phyloP scores from a whole-genome alignment of 331 rosid species.

The Phaseolus coccineus region DNA sequence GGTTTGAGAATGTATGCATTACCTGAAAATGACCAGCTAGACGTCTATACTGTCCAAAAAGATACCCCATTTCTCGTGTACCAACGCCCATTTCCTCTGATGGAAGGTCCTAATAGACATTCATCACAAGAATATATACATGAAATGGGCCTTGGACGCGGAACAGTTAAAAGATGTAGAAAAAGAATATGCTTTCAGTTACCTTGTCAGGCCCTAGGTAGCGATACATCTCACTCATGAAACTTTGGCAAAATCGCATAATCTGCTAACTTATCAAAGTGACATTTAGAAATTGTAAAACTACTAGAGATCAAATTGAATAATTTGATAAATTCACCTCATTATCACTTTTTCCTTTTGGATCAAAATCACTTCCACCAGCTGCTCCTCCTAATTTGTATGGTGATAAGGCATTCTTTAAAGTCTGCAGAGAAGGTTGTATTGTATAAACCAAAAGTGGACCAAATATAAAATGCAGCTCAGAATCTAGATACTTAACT shows the following conservation, averaged over 20 bases:
- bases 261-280: constrained; percentile 63
- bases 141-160: constrained; percentile 25
- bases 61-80: constrained; percentile 99
- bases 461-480: constrained; percentile 46
- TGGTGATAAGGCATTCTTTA: constrained; percentile 96
- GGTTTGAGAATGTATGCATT: constrained; percentile 37
- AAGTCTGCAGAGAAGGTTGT: constrained; percentile 66
- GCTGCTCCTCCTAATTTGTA: constrained; percentile 99
- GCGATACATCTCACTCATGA: constrained; percentile 93
- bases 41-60: constrained; percentile 98
- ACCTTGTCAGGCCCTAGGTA: constrained; percentile 99
- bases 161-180: constrained; percentile 25
- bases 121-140: constrained; percentile 57
- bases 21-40: constrained; percentile 98
- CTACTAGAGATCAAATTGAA: constrained; percentile 27
- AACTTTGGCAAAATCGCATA: constrained; percentile 99
- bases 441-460: constrained; percentile 44
- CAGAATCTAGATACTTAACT: constrained; percentile 11
- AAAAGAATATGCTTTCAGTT: constrained; percentile 46
- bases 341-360: constrained; percentile 94
- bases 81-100: constrained; percentile 99
- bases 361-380: constrained; percentile 99
- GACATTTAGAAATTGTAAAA: constrained; percentile 47
- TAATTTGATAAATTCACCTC: constrained; percentile 64
- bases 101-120: constrained; percentile 84